Base-by-base conservation (phyloP, 768 basidiomycete genomes). In the Sistotremastrum suecicum region DNA sequence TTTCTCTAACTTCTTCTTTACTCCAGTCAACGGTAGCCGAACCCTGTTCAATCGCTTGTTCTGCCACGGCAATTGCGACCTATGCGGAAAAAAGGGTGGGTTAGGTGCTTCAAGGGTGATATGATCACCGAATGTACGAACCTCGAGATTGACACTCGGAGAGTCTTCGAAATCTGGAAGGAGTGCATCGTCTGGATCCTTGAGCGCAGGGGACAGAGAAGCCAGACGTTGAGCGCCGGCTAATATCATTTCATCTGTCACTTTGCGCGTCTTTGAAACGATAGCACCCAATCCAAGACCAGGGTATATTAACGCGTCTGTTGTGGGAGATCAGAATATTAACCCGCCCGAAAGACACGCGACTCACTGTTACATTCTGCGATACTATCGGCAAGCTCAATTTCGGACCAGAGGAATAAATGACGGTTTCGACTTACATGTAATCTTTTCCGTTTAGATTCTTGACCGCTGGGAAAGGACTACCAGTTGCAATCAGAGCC, bases 231-330 rank as follows among this genome's bases (percentile, higher is more conserved):
- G 70, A 0, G 85, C 77, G 6, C 83, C 88, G 2, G 82, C 82
- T 37, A 88, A 78, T 58, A 92, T 83, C 89, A 92, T 90, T n/a
- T 70, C 74, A 59, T 89, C 84, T 1, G 83, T 80, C 53, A 92
- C 69, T 5, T 57, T 62, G 4, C 72, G 67, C 0, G 83, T 76
- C 48, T 78, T 66, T 7, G 76, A 66, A 29, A 88, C 65, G 54
- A 90, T 77, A 36, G 83, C 72, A 34, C 88, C 88, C 49, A 85
- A 78, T 5, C 86, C 87, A 33, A 91, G 72, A 29, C 85, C 89
- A 3, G 88, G 87, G 60, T 88, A 90, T 42, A 90, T 80, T 5
- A 89, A 67, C 0, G 82, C 81, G 54, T 85, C 74, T 76, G 37
- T 7, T 20, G 20, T 20, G 20, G 20, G 20, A 20, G 20, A 32